Percentiles rank a stretch among this genome's conserved stretches.
Conservation (phyloP, 2,329 filamentous ascomycete genomes). For the Trichoderma pleuroti region DNA sequence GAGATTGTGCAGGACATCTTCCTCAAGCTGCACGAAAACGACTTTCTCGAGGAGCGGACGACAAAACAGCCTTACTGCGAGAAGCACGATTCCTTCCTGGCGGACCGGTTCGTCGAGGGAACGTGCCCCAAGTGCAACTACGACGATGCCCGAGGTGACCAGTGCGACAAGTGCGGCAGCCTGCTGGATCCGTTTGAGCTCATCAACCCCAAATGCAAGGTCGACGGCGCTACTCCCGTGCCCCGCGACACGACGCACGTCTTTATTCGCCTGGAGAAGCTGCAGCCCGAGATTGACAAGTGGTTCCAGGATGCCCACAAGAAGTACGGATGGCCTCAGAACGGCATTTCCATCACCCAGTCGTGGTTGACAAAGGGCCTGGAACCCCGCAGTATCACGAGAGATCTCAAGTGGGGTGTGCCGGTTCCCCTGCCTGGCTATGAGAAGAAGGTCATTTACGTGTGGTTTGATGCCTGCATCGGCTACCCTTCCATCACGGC, state of each 20-base stretch:
- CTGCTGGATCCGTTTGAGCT: constrained; percentile 70
- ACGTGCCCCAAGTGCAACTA: constrained; percentile 72
- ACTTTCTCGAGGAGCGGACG: constrained; percentile 79
- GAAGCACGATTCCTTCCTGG: constrained; percentile 69
- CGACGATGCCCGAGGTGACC: constrained; percentile 67
- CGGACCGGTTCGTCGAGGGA: constrained; percentile 83
- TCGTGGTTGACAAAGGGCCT: constrained; percentile 82
- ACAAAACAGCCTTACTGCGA: constrained; percentile 91
- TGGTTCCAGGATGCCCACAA: constrained; percentile 74
- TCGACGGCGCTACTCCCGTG: constrained; percentile 79
- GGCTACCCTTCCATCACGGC: constrained; percentile 95
- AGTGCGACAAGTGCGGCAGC: constrained; percentile 71
- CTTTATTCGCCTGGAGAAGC: constrained; percentile 79
- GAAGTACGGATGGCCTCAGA: constrained; percentile 72
- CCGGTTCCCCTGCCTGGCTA: constrained; percentile 52
- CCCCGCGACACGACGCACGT: constrained; percentile 83
- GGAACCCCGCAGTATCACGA: constrained; percentile 81
- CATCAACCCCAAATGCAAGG: constrained; percentile 85
- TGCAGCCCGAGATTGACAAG: constrained; percentile 70
- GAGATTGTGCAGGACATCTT: constrained; percentile 93
- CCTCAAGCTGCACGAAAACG: constrained; percentile 79
- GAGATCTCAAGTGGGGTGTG: constrained; percentile 88
- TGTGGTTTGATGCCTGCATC: constrained; percentile 90
- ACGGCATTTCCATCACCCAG: constrained; percentile 72
- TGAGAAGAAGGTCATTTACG: constrained; percentile 74